These are phyloP conservation scores for Apiospora koreana DNA, from an alignment of 2,329 filamentous ascomycete species.

Conservation along the genomic window DNA sequence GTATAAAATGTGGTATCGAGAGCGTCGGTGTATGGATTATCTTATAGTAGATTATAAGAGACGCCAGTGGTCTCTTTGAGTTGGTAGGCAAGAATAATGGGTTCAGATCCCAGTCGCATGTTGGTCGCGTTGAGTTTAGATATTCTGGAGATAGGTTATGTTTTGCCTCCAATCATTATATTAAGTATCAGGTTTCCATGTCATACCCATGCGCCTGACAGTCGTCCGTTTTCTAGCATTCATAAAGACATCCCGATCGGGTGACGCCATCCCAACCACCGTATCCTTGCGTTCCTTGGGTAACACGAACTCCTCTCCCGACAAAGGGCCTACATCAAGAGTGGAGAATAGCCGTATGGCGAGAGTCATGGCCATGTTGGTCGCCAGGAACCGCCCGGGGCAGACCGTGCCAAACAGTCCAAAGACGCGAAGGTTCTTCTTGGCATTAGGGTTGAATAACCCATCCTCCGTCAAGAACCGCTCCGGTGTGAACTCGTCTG, in stretches of 20 bases:
- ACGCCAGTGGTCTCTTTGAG: no score
- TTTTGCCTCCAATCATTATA: no score
- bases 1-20: no score
- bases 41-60: no score
- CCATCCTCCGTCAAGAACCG: neutral
- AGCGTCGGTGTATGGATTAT: no score
- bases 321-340: neutral
- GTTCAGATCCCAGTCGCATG: no score
- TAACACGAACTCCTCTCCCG: neutral
- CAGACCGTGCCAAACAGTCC: constrained; percentile 17
- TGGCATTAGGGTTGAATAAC: constrained; percentile 8
- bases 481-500: neutral
- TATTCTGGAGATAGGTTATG: no score
- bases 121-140: no score
- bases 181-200: no score
- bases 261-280: neutral
- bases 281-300: neutral
- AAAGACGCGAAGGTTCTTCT: constrained; percentile 16
- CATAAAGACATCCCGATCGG: neutral
- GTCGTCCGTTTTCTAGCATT: neutral
- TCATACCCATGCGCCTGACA: neutral
- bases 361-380: constrained; percentile 13
- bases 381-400: constrained; percentile 17
- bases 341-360: constrained; percentile 6
- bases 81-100: no score